Evolutionary conservation across 371 early-diverging fungal genomes (phyloP).

Genomic region (Chytridiales sp.): DNA sequence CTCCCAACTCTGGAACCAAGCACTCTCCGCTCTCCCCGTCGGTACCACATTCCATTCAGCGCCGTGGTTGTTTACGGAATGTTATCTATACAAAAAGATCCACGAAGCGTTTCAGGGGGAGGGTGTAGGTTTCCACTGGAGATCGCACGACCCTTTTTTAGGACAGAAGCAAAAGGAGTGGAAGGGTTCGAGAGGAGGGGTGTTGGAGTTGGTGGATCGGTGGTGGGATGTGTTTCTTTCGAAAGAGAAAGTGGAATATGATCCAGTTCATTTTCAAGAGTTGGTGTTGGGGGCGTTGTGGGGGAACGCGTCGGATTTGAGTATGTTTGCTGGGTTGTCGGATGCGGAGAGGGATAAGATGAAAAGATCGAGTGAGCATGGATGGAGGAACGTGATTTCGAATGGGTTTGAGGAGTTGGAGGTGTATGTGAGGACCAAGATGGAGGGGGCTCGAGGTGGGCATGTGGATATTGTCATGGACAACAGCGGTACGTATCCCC

Average conservation of each 20-base stretch:
- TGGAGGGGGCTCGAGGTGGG: not conserved
- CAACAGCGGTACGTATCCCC: constrained; percentile 20
- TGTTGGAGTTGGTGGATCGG: constrained; percentile 5
- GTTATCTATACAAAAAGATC: constrained; percentile 25
- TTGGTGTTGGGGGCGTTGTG: constrained; percentile 29
- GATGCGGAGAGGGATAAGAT: constrained; percentile 15
- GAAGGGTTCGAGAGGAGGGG: constrained; percentile 8
- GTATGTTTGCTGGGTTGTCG: constrained; percentile 27
- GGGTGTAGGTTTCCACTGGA: constrained; percentile 12
- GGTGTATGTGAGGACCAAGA: constrained; percentile 5
- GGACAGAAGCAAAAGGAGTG: constrained; percentile 17
- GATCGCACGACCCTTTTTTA: constrained; percentile 25
- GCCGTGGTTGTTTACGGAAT: constrained; percentile 35
- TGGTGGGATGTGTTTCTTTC: not conserved
- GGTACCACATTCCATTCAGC: constrained; percentile 19
- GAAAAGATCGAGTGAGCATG: constrained; percentile 17
- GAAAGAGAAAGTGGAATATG: not conserved
- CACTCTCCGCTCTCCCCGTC: constrained; percentile 2
- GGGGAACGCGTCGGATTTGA: constrained; percentile 38
- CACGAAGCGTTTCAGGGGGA: constrained; percentile 16
- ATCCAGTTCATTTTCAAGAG: constrained; percentile 10
- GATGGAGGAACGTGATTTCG: constrained; percentile 24
- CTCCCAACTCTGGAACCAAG: constrained; percentile 16
- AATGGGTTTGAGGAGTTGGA: constrained; percentile 24
- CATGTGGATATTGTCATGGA: constrained; percentile 24